A percentile compares a stretch with the other conserved stretches of the same genome.
phyloP scores from a whole-genome alignment of 306 rosid species.

The Sechiopsis laciniata region DNA sequence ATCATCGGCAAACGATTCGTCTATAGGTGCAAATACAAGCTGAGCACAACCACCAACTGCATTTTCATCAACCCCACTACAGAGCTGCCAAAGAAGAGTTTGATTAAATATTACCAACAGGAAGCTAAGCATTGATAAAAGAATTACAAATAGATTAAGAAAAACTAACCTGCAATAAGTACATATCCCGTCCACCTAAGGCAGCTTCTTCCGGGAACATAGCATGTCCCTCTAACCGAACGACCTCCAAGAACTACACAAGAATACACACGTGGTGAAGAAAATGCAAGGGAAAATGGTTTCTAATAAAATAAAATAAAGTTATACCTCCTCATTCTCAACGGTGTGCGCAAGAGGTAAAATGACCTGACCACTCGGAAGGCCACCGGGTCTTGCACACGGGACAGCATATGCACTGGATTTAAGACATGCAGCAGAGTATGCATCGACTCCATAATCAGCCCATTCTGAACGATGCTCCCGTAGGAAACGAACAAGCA shows the following conservation, averaged over 20 bases:
- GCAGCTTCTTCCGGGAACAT: conserved; percentile 79
- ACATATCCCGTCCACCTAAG: conserved; percentile 73
- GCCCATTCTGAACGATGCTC: conserved; percentile 99
- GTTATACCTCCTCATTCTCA: conserved; percentile 81
- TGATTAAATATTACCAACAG: neutral
- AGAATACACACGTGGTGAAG: neutral
- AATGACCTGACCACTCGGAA: conserved; percentile 79
- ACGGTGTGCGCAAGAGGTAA: conserved; percentile 84
- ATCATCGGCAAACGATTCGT: conserved; percentile 92
- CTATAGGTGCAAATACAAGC: conserved; percentile 96
- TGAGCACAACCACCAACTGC: conserved; percentile 87
- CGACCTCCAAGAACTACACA: conserved; percentile 82
- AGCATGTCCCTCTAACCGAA: conserved; percentile 91
- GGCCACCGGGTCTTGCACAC: conserved; percentile 69
- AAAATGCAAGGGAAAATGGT: neutral
- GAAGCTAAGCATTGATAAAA: neutral
- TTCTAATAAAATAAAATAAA: neutral
- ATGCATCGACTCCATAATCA: conserved; percentile 88
- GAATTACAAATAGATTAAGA: neutral
- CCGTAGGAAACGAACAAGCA: conserved; percentile 88
- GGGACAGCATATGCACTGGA: conserved; percentile 80
- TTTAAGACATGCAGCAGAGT: conserved; percentile 80
- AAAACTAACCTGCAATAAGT: conserved; percentile 58
- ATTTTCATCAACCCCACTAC: conserved; percentile 89
- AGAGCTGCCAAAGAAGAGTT: conserved; percentile 43